Conservation (phyloP, 176 grass and related monocot genomes). For the Coix lacrymajobi region DNA sequence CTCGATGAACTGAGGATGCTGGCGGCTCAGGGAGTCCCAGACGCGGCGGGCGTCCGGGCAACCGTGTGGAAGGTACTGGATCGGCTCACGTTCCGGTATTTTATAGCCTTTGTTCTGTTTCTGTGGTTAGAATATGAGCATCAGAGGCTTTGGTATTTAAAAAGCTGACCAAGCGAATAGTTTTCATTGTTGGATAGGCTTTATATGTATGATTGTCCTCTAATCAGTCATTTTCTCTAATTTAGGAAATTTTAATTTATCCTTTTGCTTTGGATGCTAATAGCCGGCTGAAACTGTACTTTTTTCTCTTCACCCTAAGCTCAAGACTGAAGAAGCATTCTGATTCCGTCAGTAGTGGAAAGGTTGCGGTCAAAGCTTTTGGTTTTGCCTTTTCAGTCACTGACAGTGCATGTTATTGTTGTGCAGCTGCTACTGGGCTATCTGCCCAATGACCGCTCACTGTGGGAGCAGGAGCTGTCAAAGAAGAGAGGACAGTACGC, state of each 20-base stretch:
- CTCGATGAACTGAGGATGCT: conserved; percentile 77
- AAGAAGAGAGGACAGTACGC: conserved; percentile 64
- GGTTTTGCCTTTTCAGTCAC: conserved; percentile 3
- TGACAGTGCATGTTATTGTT: conserved; percentile 19
- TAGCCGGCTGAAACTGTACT: background rate
- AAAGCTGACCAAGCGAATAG: background rate
- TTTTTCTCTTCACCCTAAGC: background rate
- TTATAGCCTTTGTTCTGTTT: background rate
- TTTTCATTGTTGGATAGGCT: background rate
- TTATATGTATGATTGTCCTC: background rate
- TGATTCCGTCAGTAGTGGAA: conserved; percentile 3
- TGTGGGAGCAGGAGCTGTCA: conserved; percentile 65
- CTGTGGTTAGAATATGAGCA: background rate
- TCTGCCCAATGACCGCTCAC: conserved; percentile 59
- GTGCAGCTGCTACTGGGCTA: conserved; percentile 76
- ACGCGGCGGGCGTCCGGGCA: conserved; percentile 61
- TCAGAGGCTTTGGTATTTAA: background rate
- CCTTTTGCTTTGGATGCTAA: background rate
- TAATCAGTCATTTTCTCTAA: background rate
- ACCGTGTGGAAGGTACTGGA: conserved; percentile 78
- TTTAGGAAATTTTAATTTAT: background rate
- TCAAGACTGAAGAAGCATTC: background rate
- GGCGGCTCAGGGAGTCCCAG: conserved; percentile 63
- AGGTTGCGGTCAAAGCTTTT: conserved; percentile 20
- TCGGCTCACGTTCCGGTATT: background rate